Evolutionary conservation across 768 basidiomycete genomes (phyloP), one percentile per base, ranked within the genome.

Genomic region (Daedalea quercina): DNA sequence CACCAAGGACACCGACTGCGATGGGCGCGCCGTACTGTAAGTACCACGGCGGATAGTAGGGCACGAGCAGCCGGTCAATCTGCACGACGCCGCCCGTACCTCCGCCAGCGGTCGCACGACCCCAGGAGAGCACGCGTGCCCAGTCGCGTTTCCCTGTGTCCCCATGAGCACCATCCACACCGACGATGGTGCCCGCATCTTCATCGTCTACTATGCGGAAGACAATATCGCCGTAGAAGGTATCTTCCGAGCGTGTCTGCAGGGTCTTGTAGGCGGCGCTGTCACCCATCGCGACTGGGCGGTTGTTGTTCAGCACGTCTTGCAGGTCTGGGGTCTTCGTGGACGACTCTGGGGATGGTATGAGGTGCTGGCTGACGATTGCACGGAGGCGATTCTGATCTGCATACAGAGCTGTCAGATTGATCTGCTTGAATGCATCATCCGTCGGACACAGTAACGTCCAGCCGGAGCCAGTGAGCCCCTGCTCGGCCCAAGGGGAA

Each of bases 371-470:
- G 43, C 76, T 69, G 54, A 91, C 87, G 23, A 92, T 78, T 9
- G 66, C 71, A 49, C 74, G 76, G 45, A 91, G 71, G 7, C 61
- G 62, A 2, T 79, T 74, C 11, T 68, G 54, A 62, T 90, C 77
- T 24, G 75, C 76, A 56, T 83, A 84, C 22, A 93, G 67, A 54
- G 70, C 67, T 0, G 93, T 93, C 53, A 98, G 68, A 70, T 98
- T 94, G 67, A 87, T 70, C 20, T 79, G 72, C 65, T 92, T 86
- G 77, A 98, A 96, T 0, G 95, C 94, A 53, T 87, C 85, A 62
- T 99, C 96, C 6, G 83, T 81, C 2, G 96, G 96, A 59, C 90
- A 94, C 20, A 99, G 76, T 3, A 99, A 68, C 1, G 93, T 95
- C 85, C 94, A 98, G 3, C 85, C 84, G 9, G 67, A 69, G 23